Conservation (phyloP, 2,329 filamentous ascomycete genomes). For the Verticillium nonalfalfae region DNA sequence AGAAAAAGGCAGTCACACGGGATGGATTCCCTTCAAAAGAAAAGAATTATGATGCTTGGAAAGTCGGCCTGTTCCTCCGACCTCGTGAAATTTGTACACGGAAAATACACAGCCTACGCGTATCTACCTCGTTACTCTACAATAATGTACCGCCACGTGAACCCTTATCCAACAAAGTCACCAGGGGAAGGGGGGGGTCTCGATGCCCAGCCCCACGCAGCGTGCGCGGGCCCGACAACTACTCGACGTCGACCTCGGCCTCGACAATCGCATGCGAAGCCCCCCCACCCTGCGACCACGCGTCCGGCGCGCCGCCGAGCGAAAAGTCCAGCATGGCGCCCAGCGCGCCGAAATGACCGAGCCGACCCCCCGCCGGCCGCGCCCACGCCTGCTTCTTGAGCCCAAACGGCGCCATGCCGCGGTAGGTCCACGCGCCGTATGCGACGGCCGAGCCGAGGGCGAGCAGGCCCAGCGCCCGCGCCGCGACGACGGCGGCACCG, state of each 20-base stretch:
- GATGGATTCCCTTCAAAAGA: neutral
- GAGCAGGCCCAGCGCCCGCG: conserved; percentile 28
- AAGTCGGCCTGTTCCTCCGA: neutral
- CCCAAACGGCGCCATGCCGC: conserved; percentile 36
- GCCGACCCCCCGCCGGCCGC: conserved; percentile 17
- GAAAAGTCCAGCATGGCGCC: conserved; percentile 34
- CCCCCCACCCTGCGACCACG: conserved; percentile 1
- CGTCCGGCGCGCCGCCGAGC: conserved; percentile 3
- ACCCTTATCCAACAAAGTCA: too few species aligned
- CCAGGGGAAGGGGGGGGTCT: too few species aligned
- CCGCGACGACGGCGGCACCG: conserved; percentile 16
- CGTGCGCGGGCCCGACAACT: neutral
- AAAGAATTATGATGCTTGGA: neutral
- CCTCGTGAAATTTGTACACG: neutral
- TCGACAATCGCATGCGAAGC: conserved; percentile 3
- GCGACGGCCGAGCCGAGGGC: conserved; percentile 32
- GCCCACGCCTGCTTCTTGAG: conserved; percentile 35
- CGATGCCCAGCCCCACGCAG: too few species aligned
- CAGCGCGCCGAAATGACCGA: conserved; percentile 39
- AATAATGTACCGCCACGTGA: too few species aligned
- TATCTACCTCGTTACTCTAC: neutral
- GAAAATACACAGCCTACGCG: neutral
- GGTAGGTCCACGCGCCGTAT: conserved; percentile 33
- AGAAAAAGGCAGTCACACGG: neutral
- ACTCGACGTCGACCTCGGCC: conserved; percentile 9